Conservation (phyloP, 257 asterid species). For the Catharanthus roseus region DNA sequence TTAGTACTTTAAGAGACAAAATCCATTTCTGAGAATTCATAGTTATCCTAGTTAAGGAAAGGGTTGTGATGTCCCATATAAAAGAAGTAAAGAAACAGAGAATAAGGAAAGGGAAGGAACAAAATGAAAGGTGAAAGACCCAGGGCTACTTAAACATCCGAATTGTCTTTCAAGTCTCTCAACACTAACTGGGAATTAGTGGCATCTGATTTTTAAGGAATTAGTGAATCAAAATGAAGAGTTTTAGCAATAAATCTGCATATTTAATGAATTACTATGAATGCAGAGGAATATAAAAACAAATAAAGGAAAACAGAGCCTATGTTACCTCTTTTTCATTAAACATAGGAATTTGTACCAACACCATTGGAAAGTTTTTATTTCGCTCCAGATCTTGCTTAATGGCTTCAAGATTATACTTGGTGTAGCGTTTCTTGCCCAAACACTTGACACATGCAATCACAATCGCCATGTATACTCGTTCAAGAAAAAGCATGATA, state of each 20-base stretch:
- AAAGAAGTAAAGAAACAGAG: not conserved
- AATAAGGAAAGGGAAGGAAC: not conserved
- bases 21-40: not conserved
- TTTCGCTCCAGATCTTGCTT: constrained; percentile 55
- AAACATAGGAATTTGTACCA: constrained; percentile 89
- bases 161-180: not conserved
- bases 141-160: not conserved
- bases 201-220: not conserved
- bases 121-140: not conserved
- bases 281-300: too few relatives aligned
- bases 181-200: not conserved
- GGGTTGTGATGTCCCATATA: not conserved
- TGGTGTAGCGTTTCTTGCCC: constrained; percentile 69
- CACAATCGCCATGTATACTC: constrained; percentile 82
- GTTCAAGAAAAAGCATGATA: constrained; percentile 71
- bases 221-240: not conserved
- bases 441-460: constrained; percentile 54
- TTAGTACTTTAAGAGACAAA: not conserved
- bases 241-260: not conserved
- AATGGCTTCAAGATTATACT: constrained; percentile 66
- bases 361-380: constrained; percentile 50
- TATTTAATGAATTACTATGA: not conserved
- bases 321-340: constrained; percentile 75
- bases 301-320: not conserved
- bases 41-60: not conserved